Evolutionary conservation across 176 grass and related monocot species (phyloP), one percentile per base, ranked within the genome.

Genomic region (Oryza punctata): DNA sequence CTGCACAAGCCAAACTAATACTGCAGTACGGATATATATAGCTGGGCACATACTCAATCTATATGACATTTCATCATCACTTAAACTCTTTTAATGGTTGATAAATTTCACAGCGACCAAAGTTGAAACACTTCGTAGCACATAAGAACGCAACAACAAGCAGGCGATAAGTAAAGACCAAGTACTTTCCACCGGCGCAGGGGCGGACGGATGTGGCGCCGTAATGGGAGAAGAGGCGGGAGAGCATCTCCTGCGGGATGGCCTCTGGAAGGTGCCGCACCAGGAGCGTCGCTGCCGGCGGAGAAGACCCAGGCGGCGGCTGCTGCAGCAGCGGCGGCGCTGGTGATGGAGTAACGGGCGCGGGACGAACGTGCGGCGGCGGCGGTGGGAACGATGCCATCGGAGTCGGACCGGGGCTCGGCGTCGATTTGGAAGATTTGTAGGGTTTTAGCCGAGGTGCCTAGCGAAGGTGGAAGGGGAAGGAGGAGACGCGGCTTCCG

Each of bases 191-290:
- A 33, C 85, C 91, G 24, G 81, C 81, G 83, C 93, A 98, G 47
- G 91, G 91, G 26, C 91, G 88, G 60, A 95, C 87, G 57, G 88
- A 77, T 28, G 89, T 91, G 68, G 91, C 96, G 9, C 96, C 96
- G 27, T 95, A 98, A 80, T 90, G 92, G 50, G 96, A 93, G 82
- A 95, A 98, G 73, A 98, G 90, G n/a, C 90, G 86, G 21, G 69
- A 88, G 35, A 98, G 87, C 89, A 98, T 89, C 79, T 93, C 93
- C 40, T 88, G 69, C 50, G 96, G 83, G 33, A 95, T 95, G 15
- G 85, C 96, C 87, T 98, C 93, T 5, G 93, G 96, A 10, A 98
- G 91, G 72, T 95, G 96, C 77, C 90, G 93, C 70, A 98, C 96
- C 10, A 98, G 81, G 67, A 98, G 91, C 21, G 93, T 95, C 50